These are phyloP conservation scores for Lactifluus volemus DNA, from an alignment of 768 basidiomycete species.

Conservation along the genomic window DNA sequence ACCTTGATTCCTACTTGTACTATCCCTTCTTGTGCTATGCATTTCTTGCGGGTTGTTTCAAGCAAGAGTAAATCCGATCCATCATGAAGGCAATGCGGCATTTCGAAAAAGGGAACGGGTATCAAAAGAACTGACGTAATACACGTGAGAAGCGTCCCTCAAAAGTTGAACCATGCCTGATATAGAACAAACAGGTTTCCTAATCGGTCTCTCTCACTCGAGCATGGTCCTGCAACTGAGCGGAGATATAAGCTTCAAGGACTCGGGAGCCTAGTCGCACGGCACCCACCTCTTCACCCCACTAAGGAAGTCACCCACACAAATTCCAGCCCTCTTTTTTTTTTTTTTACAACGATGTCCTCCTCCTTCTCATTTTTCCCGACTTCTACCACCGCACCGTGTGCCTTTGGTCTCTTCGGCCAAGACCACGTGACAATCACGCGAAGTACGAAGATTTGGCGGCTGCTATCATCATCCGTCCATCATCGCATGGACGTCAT, in stretches of 20 bases:
- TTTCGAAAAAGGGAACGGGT: not conserved
- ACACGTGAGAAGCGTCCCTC: not conserved
- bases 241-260: slow-evolving; percentile 2
- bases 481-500: not conserved
- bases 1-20: not conserved
- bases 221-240: not conserved
- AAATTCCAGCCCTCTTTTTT: too few species aligned
- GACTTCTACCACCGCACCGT: slow-evolving; percentile 5
- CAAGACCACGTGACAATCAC: slow-evolving; percentile 15
- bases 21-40: not conserved
- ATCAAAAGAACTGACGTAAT: not conserved
- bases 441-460: slow-evolving; percentile 5
- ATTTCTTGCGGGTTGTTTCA: not conserved
- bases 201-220: not conserved
- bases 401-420: slow-evolving; percentile 14
- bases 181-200: slow-evolving; percentile 16
- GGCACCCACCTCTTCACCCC: not conserved
- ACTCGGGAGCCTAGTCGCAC: not conserved
- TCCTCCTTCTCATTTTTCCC: slow-evolving; percentile 7
- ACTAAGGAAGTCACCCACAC: not conserved
- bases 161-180: slow-evolving; percentile 1
- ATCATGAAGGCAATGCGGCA: too few species aligned
- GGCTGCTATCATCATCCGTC: not conserved
- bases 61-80: too few species aligned
- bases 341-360: not conserved